Evolutionary conservation across 805 yeast genomes (phyloP).

Genomic region (Ogataea trehalophila): DNA sequence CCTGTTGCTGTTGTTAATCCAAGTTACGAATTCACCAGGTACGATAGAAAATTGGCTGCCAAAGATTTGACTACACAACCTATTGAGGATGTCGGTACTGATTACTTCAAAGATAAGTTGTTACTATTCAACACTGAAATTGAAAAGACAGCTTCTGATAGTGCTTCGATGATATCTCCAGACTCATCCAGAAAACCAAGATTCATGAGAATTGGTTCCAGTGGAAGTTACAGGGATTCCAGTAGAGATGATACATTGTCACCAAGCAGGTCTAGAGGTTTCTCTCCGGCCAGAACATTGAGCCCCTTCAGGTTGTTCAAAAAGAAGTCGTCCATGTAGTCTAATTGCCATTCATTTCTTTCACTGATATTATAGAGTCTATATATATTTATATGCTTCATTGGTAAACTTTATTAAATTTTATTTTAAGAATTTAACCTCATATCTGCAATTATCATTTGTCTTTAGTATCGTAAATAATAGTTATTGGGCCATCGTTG

Average conservation of each 20-base stretch:
- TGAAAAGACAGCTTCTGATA: background rate
- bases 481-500: conserved; percentile 93
- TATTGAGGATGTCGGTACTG: background rate
- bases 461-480: conserved; percentile 68
- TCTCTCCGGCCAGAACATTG: conserved; percentile 28
- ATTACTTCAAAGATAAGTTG: background rate
- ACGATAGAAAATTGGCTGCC: background rate
- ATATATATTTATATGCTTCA: background rate
- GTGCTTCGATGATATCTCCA: background rate
- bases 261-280: conserved; percentile 21
- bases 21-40: conserved; percentile 11
- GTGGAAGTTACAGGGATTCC: conserved; percentile 9
- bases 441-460: conserved; percentile 5
- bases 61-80: background rate
- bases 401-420: background rate
- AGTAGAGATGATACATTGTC: conserved; percentile 13
- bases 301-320: conserved; percentile 28
- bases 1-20: conserved; percentile 45
- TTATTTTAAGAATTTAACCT: background rate
- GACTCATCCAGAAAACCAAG: conserved; percentile 17
- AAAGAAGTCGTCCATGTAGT: conserved; percentile 6
- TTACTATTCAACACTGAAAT: background rate
- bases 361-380: background rate
- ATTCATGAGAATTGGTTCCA: conserved; percentile 20
- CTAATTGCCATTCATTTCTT: background rate